Base-by-base conservation (phyloP, 805 yeast species). In the Candida mattraensis region DNA sequence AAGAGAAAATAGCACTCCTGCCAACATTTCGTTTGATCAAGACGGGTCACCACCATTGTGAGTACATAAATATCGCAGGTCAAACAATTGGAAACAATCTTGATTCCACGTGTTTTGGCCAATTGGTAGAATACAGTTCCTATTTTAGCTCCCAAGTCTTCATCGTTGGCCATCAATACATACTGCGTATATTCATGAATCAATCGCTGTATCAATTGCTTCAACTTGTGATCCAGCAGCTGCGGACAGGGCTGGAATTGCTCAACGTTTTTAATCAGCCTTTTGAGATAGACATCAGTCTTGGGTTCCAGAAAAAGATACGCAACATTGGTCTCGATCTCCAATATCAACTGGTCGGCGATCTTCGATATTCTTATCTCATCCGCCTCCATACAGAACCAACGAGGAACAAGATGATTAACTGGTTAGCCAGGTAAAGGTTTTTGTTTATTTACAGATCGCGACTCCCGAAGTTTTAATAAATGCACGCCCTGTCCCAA, bases 61-160 rank as follows among this genome's bases (percentile, higher is more conserved):
- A 86, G 54, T 11, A 74, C 49, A 37, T 67, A 61, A 2, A 83
- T 73, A 35, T 83, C 80, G 18, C 83, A 76, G 2, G 80, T 67
- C 32, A 87, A 68, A 57, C 74, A 75, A 39, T 70, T 70, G n/a
- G 76, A 60, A 3, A 83, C 64, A 10, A 70, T 64, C 56, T 84
- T 85, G 45, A 76, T 63, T 0, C 86, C 84, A 25, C 91, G 63
- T 6, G 86, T 70, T 50, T 83, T 86, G 17, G 80, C 62, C 13
- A 87, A 58, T 6, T 64, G 65, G 56, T 87, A 88, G 31, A 82
- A 66, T 0, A 78, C 53, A 21, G 61, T 50, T 4, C 63, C 50
- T 6, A 50, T 22, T 10, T 25, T 17, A 7, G 22, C 13, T 30
- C 46, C 30, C 18, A 48, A 34, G 1, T 26, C 47, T 7, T 28